Conservation (phyloP, 2,329 filamentous ascomycete species). For the Xylaria sp. region DNA sequence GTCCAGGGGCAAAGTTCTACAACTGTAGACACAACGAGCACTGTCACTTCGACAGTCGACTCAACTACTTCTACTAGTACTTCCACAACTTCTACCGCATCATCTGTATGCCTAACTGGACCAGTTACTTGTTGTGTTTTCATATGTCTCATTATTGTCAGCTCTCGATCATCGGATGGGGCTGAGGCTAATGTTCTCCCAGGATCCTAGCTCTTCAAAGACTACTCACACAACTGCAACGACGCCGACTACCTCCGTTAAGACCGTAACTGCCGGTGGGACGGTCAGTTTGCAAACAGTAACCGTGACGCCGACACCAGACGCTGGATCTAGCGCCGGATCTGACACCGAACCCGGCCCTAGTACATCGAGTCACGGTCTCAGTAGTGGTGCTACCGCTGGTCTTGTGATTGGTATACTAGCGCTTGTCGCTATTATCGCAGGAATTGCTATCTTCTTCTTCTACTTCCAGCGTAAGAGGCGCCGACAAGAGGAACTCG, state of each 20-base stretch:
- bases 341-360: neutral
- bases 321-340: slow-evolving; percentile 21
- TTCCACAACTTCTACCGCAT: slow-evolving; percentile 28
- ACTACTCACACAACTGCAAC: slow-evolving; percentile 45
- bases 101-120: slow-evolving; percentile 48
- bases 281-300: slow-evolving; percentile 62
- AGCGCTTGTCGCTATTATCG: slow-evolving; percentile 43
- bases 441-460: slow-evolving; percentile 55
- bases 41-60: slow-evolving; percentile 43
- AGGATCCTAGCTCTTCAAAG: slow-evolving; percentile 37
- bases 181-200: slow-evolving; percentile 9
- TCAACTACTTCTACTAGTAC: slow-evolving; percentile 29
- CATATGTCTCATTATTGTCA: neutral
- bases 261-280: slow-evolving; percentile 67
- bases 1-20: slow-evolving; percentile 47
- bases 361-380: slow-evolving; percentile 40
- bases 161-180: neutral
- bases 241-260: slow-evolving; percentile 54
- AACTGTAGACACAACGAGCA: slow-evolving; percentile 54
- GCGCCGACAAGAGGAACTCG: slow-evolving; percentile 56
- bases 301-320: slow-evolving; percentile 60
- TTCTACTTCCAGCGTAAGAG: slow-evolving; percentile 60
- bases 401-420: slow-evolving; percentile 50
- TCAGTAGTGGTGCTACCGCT: slow-evolving; percentile 41
- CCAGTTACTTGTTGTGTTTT: slow-evolving; percentile 25